These are phyloP conservation scores for Bjerkandera adusta DNA, from an alignment of 1,284 basidiomycete genomes.

Conservation along the genomic window DNA sequence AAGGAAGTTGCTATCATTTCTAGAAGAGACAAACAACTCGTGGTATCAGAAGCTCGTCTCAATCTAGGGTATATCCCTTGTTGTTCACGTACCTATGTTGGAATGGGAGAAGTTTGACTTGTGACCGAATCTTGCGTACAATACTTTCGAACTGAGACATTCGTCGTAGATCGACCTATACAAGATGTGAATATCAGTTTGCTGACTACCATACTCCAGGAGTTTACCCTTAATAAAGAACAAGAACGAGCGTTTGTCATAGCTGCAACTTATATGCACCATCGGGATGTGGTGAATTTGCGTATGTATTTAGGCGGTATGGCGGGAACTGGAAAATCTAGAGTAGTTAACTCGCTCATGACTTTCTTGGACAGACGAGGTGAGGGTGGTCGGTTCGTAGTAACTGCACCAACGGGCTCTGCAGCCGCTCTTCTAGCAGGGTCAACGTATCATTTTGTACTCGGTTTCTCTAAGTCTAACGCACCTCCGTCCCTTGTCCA, in stretches of 20 bases:
- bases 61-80: too few relatives aligned
- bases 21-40: too few relatives aligned
- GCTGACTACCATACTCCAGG: too few relatives aligned
- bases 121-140: too few relatives aligned
- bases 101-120: too few relatives aligned
- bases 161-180: too few relatives aligned
- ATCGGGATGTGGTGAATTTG: slow-evolving; percentile 19
- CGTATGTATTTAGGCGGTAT: slow-evolving; percentile 39
- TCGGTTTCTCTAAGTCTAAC: slow-evolving; percentile 33
- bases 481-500: too few relatives aligned
- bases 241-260: slow-evolving; percentile 35
- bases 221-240: slow-evolving; percentile 27
- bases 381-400: slow-evolving; percentile 25
- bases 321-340: slow-evolving; percentile 40
- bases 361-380: slow-evolving; percentile 27
- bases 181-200: too few relatives aligned
- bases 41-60: too few relatives aligned
- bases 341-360: slow-evolving; percentile 35
- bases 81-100: too few relatives aligned
- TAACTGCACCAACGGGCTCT: slow-evolving; percentile 37
- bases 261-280: slow-evolving; percentile 27
- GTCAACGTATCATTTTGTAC: slow-evolving; percentile 36
- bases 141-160: too few relatives aligned
- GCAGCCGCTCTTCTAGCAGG: slow-evolving; percentile 36
- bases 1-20: too few relatives aligned